Conservation (phyloP, 2,329 filamentous ascomycete genomes). For the Fusarium napiforme region DNA sequence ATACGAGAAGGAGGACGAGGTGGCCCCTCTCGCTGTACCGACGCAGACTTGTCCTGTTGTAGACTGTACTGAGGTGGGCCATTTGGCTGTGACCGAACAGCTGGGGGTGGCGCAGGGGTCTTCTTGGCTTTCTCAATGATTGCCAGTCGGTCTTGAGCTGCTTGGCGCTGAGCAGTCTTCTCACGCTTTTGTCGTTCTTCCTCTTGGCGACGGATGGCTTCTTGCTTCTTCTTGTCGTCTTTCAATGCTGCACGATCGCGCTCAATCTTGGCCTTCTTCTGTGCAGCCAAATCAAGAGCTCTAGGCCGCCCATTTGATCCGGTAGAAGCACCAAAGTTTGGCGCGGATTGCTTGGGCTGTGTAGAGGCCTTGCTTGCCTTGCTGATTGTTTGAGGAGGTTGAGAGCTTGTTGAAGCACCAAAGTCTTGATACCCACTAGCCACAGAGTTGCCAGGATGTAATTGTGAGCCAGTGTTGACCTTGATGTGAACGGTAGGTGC, state of each 20-base stretch:
- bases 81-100: slow-evolving; percentile 64
- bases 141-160: slow-evolving; percentile 54
- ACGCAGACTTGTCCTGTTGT: slow-evolving; percentile 45
- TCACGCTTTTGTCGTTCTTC: slow-evolving; percentile 70
- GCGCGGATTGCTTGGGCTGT: slow-evolving; percentile 65
- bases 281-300: slow-evolving; percentile 78
- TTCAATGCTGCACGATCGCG: slow-evolving; percentile 75
- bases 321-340: slow-evolving; percentile 68
- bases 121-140: slow-evolving; percentile 73
- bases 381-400: slow-evolving; percentile 60
- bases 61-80: slow-evolving; percentile 59
- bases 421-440: slow-evolving; percentile 66
- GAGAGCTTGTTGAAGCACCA: slow-evolving; percentile 46
- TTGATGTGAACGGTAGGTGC: slow-evolving; percentile 73
- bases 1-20: slow-evolving; percentile 67
- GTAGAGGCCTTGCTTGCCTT: slow-evolving; percentile 76
- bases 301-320: slow-evolving; percentile 73
- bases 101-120: slow-evolving; percentile 70
- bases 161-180: slow-evolving; percentile 68
- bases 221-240: slow-evolving; percentile 72
- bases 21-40: slow-evolving; percentile 48
- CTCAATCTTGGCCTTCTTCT: slow-evolving; percentile 86
- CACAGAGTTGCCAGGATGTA: slow-evolving; percentile 67
- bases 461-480: slow-evolving; percentile 73
- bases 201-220: slow-evolving; percentile 69